phyloP scores from a whole-genome alignment of 1,139 yeast species.

The Geotrichum klebahnii region DNA sequence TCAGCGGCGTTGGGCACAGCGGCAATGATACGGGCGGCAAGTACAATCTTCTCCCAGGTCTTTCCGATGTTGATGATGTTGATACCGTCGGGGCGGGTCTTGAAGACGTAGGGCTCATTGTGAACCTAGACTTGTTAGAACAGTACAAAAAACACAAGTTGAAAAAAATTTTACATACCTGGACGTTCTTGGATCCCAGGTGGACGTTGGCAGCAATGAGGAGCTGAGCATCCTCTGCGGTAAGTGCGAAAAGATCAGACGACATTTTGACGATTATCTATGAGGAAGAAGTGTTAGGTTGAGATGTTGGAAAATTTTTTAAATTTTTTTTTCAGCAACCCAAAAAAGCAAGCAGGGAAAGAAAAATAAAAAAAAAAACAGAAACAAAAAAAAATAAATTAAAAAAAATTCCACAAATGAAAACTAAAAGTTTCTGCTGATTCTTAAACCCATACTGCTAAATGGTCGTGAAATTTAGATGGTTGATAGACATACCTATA shows the following conservation, averaged over 20 bases:
- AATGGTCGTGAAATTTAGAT: not conserved
- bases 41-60: conserved; percentile 99
- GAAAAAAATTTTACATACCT: conserved; percentile 56
- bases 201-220: conserved; percentile 99
- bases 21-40: conserved; percentile 99
- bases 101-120: conserved; percentile 99
- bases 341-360: no score
- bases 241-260: conserved; percentile 73
- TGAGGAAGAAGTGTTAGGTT: not conserved
- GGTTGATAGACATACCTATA: conserved; percentile 11
- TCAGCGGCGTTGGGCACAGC: conserved; percentile 98
- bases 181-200: conserved; percentile 99
- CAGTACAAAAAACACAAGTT: not conserved
- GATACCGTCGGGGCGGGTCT: conserved; percentile 99
- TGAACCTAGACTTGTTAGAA: conserved; percentile 60
- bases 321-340: no score
- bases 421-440: no score
- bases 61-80: conserved; percentile 96
- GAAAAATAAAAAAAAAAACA: no score
- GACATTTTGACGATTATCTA: conserved; percentile 37
- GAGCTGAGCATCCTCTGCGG: conserved; percentile 99
- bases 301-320: not conserved
- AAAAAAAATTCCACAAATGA: no score
- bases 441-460: no score
- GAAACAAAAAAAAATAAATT: no score